Percentiles rank a stretch among this genome's conserved stretches.
Conservation (phyloP, 2,329 filamentous ascomycete genomes). For the Lizonia empirigonia region DNA sequence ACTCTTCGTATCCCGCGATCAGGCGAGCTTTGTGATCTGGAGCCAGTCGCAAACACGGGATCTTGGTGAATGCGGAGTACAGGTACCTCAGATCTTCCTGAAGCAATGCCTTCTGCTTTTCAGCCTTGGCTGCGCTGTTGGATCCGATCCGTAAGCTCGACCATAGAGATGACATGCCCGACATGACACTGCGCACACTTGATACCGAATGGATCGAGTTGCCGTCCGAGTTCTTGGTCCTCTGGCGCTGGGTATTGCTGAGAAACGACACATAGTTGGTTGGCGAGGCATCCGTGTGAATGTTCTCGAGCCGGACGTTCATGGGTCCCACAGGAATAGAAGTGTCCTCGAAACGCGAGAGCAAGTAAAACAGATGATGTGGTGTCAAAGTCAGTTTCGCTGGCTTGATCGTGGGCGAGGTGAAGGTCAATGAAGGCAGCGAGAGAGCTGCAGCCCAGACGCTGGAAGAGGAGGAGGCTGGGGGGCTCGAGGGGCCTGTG, state of each 20-base stretch:
- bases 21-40: constrained; percentile 92
- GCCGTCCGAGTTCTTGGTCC: constrained; percentile 78
- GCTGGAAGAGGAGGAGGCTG: constrained; percentile 67
- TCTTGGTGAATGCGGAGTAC: constrained; percentile 98
- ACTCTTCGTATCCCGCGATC: constrained; percentile 94
- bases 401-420: constrained; percentile 83
- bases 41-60: constrained; percentile 85
- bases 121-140: constrained; percentile 79
- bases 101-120: constrained; percentile 84
- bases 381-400: constrained; percentile 91
- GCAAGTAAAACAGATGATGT: constrained; percentile 94
- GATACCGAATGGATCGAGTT: constrained; percentile 95
- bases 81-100: constrained; percentile 92
- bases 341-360: constrained; percentile 93
- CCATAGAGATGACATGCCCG: constrained; percentile 93
- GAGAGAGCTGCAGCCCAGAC: constrained; percentile 83
- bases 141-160: constrained; percentile 83
- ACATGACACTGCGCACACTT: constrained; percentile 96
- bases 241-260: constrained; percentile 78
- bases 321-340: constrained; percentile 90
- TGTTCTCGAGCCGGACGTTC: constrained; percentile 93
- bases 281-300: constrained; percentile 84
- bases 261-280: constrained; percentile 97
- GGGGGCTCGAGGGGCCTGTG: constrained; percentile 48
- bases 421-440: constrained; percentile 81